Base-by-base conservation (phyloP, 148 eudicot species). In the Spergularia bocconei region DNA sequence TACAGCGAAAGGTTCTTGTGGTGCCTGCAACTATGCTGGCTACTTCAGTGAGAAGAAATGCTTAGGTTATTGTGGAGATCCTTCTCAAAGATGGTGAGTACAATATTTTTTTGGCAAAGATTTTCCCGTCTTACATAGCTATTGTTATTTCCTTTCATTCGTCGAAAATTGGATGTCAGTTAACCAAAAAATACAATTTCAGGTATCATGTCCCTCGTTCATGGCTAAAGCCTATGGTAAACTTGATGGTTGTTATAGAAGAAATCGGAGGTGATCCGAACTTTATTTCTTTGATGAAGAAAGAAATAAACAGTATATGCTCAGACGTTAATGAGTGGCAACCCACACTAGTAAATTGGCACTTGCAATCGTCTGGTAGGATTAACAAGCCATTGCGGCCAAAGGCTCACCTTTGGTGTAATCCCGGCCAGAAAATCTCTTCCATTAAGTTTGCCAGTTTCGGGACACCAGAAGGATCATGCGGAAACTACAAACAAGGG, bases 161-260 rank as follows among this genome's bases (percentile, higher is more conserved):
- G 17, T 2, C 14, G 23, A 3, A 33, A 12, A 12, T 13, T 33
- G 13, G 1, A 62, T 29, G 19, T 47, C n/a, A 33, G 74, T 67
- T 83, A 20, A 74, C 58, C 51, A 53, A 11, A 58, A 36, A 12
- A 21, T n/a, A 61, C 72, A 36, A 48, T 85, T 72, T 75, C 84
- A 92, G 97, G 97, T 92, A 92, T 74, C 97, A 92, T 61, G 87
- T 92, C 52, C 98, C 98, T 36, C 91, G 89, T 1, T 88, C 98
- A 0, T 92, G 98, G 98, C 87, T 92, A 55, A 83, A 85, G 57
- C 98, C 91, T 3, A 80, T 76, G 11, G 93, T 88, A 52, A 92
- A 92, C 75, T 71, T 88, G 71, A 79, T 92, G 89, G 93, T 92
- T 39, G 90, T 87, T 19, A 79, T 92, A 44, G 98, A 92, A 87